Percentiles rank a stretch among this genome's conserved stretches.
Evolutionary conservation across 768 basidiomycete species (phyloP).

Genomic region (Strobilomyces echinocephalus): DNA sequence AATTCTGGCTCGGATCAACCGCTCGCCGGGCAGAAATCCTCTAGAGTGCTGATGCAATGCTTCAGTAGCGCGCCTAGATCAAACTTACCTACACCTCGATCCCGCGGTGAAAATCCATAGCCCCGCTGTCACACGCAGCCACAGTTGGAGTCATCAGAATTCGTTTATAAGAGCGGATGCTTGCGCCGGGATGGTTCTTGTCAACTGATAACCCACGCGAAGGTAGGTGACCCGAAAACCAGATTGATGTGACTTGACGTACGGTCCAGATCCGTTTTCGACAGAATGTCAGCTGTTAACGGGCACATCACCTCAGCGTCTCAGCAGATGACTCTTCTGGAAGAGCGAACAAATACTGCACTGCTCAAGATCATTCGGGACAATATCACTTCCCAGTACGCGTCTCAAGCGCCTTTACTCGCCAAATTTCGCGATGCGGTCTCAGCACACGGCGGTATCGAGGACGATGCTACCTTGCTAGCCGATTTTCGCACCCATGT

Average conservation of each 20-base stretch:
- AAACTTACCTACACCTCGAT: too few species aligned
- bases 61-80: too few species aligned
- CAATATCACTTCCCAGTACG: background rate
- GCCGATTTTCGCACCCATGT: slow-evolving; percentile 4
- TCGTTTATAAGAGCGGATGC: too few species aligned
- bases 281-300: background rate
- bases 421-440: slow-evolving; percentile 9
- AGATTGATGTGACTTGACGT: background rate
- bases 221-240: background rate
- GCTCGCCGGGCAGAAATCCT: too few species aligned
- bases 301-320: background rate
- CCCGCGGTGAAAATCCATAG: too few species aligned
- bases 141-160: too few species aligned
- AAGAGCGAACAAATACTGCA: background rate
- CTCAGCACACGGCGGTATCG: background rate
- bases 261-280: background rate
- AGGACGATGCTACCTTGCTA: slow-evolving; percentile 4
- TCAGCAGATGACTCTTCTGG: background rate
- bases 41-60: too few species aligned
- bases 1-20: too few species aligned
- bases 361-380: slow-evolving; percentile 4
- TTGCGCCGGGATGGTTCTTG: too few species aligned
- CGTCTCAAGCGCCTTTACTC: background rate
- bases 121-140: too few species aligned
- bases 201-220: too few species aligned